Conservation (phyloP, 257 asterid species). For the Penstemon davidsonii region DNA sequence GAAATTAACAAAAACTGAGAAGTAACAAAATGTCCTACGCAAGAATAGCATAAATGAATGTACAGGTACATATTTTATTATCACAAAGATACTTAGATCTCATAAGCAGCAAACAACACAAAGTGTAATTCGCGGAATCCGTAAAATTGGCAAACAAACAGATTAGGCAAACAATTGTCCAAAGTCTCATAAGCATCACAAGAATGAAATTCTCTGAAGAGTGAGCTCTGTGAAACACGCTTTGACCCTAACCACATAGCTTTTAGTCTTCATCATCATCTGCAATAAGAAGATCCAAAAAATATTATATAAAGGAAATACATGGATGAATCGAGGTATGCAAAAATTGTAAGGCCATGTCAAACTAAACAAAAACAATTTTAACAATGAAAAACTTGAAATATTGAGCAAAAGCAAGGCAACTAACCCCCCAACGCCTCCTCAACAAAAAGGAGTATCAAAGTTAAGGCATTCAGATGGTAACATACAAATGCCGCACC, state of each 20-base stretch:
- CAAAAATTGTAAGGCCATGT: background rate
- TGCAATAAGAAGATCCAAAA: slow-evolving; percentile 35
- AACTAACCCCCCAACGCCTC: background rate
- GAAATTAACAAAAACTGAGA: background rate
- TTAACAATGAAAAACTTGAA: background rate
- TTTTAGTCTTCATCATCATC: slow-evolving; percentile 70
- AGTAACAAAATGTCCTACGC: too few species aligned
- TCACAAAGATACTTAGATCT: slow-evolving; percentile 25
- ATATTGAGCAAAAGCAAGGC: background rate
- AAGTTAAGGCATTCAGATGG: background rate
- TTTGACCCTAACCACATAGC: slow-evolving; percentile 15
- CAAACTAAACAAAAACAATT: background rate
- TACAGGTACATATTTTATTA: slow-evolving; percentile 30
- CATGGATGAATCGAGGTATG: slow-evolving; percentile 7
- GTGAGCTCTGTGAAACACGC: slow-evolving; percentile 12
- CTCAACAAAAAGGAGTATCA: background rate
- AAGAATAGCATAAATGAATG: background rate
- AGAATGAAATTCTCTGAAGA: slow-evolving; percentile 13
- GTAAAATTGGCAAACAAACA: slow-evolving; percentile 21
- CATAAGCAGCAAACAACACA: slow-evolving; percentile 16
- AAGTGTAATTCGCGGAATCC: background rate
- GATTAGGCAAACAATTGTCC: slow-evolving; percentile 31
- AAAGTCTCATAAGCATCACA: slow-evolving; percentile 27
- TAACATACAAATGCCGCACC: too few species aligned
- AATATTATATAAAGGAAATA: slow-evolving; percentile 3